Base-by-base conservation (phyloP, 176 grass and related monocot genomes). In the Microstegium vimineum region DNA sequence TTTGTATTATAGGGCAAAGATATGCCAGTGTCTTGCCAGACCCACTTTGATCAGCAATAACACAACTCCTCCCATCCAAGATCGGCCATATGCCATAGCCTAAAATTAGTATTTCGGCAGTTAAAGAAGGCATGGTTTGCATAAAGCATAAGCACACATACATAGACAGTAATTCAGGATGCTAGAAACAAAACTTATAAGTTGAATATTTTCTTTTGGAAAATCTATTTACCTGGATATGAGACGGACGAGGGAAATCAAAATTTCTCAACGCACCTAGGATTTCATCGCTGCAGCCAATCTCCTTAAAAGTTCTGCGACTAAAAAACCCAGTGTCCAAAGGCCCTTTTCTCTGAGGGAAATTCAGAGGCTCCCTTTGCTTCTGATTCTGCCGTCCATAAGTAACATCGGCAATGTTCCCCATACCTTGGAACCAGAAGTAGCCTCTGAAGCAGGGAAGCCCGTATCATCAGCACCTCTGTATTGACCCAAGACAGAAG, bases 41-140 rank as follows among this genome's bases (percentile, higher is more conserved):
- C 1, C 95, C 95, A 78, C 95, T 98, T 85, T 98, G 95, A 84
- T 98, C 95, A 75, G 90, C 90, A 74, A 98, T 91, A 62, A 98
- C 82, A 32, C 95, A 98, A 86, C 90, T 95, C 80, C 81, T 98
- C 11, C 95, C 92, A 59, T 90, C 90, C 88, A 95, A 56, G 71
- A 98, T 83, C 60, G 78, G 54, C 78, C 49, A 75, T 90, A 98
- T 26, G 90, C 90, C 90, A 98, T 89, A 26, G 92, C 92, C 95
- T 98, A 52, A 35, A 36, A 88, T 80, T 17, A 32, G 34, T 77
- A 62, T 74, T 22, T 56, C 0, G 32, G 10, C 34, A 51, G 28
- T 82, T 57, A 70, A 84, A 0, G 4, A 62, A 84, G 40, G 18
- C 30, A 80, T 32, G 35, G 0, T 68, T 74, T 3, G 5, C 72